phyloP scores from a whole-genome alignment of 768 basidiomycete genomes.

The Tulasnella sp. region DNA sequence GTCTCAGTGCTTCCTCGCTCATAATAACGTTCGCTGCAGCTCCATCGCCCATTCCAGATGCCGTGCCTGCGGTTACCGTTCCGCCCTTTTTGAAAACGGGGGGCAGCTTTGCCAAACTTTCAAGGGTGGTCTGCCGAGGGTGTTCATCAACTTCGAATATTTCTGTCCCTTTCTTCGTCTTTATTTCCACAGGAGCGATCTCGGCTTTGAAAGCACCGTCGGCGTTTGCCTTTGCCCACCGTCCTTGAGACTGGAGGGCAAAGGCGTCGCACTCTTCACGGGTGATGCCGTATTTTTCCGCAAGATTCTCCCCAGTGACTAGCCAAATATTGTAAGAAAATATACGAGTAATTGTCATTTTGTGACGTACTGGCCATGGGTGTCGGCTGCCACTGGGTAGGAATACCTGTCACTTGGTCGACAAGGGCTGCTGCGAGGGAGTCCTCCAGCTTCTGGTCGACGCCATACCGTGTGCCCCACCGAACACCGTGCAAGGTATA shows the following conservation, averaged over 20 bases:
- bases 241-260: slow-evolving; percentile 28
- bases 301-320: slow-evolving; percentile 32
- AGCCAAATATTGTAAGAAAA: neutral
- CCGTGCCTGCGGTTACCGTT: slow-evolving; percentile 30
- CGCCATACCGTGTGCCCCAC: slow-evolving; percentile 30
- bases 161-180: slow-evolving; percentile 11
- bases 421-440: slow-evolving; percentile 28
- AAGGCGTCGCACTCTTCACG: slow-evolving; percentile 29
- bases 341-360: neutral
- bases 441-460: slow-evolving; percentile 31
- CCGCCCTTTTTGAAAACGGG: slow-evolving; percentile 29
- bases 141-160: slow-evolving; percentile 26
- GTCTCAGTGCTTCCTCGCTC: slow-evolving; percentile 25
- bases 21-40: slow-evolving; percentile 32
- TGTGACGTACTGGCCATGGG: slow-evolving; percentile 26
- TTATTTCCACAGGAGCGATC: slow-evolving; percentile 17
- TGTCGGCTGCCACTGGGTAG: slow-evolving; percentile 20
- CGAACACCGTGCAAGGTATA: slow-evolving; percentile 27
- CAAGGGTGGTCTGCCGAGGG: slow-evolving; percentile 27
- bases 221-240: slow-evolving; percentile 23
- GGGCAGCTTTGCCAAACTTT: slow-evolving; percentile 25
- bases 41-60: slow-evolving; percentile 31
- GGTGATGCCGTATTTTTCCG: slow-evolving; percentile 30
- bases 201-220: slow-evolving; percentile 18
- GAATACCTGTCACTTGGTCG: slow-evolving; percentile 27